phyloP scores from a whole-genome alignment of 768 basidiomycete species.

The Pisolithus tinctorius region DNA sequence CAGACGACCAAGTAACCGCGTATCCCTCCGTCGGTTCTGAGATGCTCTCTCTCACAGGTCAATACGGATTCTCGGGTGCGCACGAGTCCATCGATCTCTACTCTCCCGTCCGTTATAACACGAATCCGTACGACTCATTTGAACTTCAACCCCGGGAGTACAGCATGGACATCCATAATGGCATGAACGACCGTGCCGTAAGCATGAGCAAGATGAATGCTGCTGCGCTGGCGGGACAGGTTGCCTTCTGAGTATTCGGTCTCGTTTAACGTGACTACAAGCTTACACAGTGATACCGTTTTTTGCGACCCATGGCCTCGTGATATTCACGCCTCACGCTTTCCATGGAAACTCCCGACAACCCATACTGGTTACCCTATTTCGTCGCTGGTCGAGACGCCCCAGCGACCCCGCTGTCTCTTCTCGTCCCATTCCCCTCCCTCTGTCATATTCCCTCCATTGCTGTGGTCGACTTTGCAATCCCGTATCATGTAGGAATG shows the following conservation, averaged over 20 bases:
- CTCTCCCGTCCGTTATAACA: slow-evolving; percentile 8
- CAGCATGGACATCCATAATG: slow-evolving; percentile 2
- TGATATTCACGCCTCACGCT: no score
- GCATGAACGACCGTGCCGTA: background rate
- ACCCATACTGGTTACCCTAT: no score
- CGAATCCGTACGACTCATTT: slow-evolving; percentile 24
- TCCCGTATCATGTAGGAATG: background rate
- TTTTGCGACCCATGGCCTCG: no score
- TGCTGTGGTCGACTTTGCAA: background rate
- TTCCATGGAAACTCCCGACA: no score
- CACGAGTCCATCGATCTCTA: slow-evolving; percentile 15
- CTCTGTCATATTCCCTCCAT: background rate
- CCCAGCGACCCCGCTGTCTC: no score
- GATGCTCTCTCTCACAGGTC: slow-evolving; percentile 7
- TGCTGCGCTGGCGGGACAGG: background rate
- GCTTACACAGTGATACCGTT: no score
- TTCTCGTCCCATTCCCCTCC: background rate
- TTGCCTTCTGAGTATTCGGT: background rate
- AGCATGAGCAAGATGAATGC: slow-evolving; percentile 1
- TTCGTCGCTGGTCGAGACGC: no score
- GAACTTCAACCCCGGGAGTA: slow-evolving; percentile 30
- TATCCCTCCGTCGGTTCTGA: background rate
- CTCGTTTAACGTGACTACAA: no score
- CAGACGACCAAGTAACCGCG: slow-evolving; percentile 12
- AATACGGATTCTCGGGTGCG: slow-evolving; percentile 13